A percentile compares a stretch with the other conserved stretches of the same genome.
Evolutionary conservation across 2,329 filamentous ascomycete species (phyloP).

Genomic region (Knufia fluminis): DNA sequence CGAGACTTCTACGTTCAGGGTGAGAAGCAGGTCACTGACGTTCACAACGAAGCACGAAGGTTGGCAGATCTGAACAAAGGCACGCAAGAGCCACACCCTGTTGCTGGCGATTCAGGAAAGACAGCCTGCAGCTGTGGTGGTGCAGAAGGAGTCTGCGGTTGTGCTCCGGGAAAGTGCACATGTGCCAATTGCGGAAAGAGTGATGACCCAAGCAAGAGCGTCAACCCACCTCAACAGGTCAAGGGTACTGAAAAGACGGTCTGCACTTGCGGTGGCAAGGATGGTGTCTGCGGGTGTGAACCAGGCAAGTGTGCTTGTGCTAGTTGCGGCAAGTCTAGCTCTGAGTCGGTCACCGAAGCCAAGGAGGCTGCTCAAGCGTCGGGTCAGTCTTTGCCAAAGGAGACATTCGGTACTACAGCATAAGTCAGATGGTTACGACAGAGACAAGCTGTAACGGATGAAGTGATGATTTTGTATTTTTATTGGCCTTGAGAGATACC

Average conservation of each 20-base stretch:
- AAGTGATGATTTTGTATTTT: not conserved
- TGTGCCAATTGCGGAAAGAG: conserved; percentile 30
- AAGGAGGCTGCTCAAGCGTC: conserved; percentile 23
- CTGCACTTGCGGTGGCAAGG: conserved; percentile 33
- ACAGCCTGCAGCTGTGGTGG: conserved; percentile 35
- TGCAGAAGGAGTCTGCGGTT: conserved; percentile 29
- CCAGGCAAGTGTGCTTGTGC: conserved; percentile 32
- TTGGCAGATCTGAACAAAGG: conserved; percentile 75
- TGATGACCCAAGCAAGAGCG: conserved; percentile 8
- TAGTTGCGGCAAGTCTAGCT: conserved; percentile 26
- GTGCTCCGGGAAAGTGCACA: conserved; percentile 31
- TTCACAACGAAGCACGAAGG: conserved; percentile 81
- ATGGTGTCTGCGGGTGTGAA: conserved; percentile 30
- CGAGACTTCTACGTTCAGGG: conserved; percentile 78
- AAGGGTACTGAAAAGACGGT: conserved; percentile 33
- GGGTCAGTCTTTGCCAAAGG: conserved; percentile 20
- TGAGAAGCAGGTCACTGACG: conserved; percentile 84
- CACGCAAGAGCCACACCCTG: conserved; percentile 11
- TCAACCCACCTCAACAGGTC: conserved; percentile 28
- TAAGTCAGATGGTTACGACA: not conserved
- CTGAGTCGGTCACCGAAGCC: conserved; percentile 17
- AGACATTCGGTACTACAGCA: conserved; percentile 7
- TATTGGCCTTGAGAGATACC: not conserved
- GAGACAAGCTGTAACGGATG: not conserved
- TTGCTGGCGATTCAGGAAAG: conserved; percentile 22